phyloP scores from a whole-genome alignment of 345 rosid species.

The Psidium friedrichsthalianum region DNA sequence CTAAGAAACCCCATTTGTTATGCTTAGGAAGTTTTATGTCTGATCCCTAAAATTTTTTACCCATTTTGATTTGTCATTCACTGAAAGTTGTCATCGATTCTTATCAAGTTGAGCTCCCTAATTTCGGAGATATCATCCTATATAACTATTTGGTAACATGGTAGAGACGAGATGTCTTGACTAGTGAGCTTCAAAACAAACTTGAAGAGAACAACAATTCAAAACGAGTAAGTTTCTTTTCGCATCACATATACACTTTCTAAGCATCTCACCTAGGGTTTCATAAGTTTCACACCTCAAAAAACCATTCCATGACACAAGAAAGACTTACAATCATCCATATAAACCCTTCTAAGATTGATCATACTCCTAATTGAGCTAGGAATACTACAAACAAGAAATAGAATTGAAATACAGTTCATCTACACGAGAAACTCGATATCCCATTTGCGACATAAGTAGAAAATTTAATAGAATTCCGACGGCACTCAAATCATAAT shows the following conservation, averaged over 20 bases:
- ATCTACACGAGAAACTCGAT: not conserved
- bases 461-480: too few relatives aligned
- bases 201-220: not conserved
- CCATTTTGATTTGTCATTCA: not conserved
- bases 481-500: not conserved
- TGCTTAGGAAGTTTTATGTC: not conserved
- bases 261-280: too few relatives aligned
- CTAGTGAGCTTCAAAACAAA: not conserved
- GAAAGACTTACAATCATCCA: too few relatives aligned
- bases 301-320: too few relatives aligned
- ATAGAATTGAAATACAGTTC: too few relatives aligned
- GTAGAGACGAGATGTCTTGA: not conserved
- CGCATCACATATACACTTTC: not conserved
- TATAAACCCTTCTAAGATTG: too few relatives aligned
- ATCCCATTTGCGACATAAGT: not conserved
- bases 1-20: too few relatives aligned
- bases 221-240: not conserved
- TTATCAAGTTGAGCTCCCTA: not conserved
- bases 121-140: not conserved
- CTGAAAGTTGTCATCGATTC: not conserved
- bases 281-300: too few relatives aligned
- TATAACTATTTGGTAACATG: not conserved
- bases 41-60: not conserved
- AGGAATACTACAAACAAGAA: too few relatives aligned
- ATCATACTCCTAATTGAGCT: not conserved